Conservation (phyloP, 169 alveolate species). For the Cryptosporidium canis region DNA sequence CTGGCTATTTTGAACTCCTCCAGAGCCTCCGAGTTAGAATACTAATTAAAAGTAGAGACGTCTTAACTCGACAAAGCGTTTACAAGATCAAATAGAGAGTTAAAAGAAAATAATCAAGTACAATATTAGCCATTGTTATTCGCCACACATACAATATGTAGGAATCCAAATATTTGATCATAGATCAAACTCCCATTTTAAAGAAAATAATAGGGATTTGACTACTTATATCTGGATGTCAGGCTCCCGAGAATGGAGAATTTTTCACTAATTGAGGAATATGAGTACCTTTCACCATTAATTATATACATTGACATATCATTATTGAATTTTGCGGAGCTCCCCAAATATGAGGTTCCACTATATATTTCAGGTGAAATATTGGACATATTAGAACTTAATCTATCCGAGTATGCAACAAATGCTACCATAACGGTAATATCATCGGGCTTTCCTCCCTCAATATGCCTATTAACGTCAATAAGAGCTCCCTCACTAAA, state of each 20-base stretch:
- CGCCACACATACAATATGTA: too few species aligned
- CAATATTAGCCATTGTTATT: too few species aligned
- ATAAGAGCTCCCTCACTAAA: conserved; percentile 76
- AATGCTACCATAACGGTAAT: conserved; percentile 79
- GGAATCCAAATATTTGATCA: too few species aligned
- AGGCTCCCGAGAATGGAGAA: conserved; percentile 44
- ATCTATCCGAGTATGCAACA: conserved; percentile 50
- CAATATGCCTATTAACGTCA: conserved; percentile 75
- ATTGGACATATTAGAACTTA: conserved; percentile 7
- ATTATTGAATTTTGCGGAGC: conserved; percentile 66
- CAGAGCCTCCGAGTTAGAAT: too few species aligned
- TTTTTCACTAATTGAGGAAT: conserved; percentile 50
- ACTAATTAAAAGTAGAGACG: too few species aligned
- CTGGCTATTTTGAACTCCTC: neutral
- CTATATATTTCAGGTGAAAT: conserved; percentile 59
- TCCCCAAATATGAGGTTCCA: conserved; percentile 50
- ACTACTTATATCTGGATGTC: conserved; percentile 2
- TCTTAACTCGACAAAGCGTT: too few species aligned
- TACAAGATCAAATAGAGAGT: too few species aligned
- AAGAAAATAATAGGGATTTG: neutral
- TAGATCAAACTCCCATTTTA: too few species aligned
- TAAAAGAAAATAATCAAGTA: too few species aligned
- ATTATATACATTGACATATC: conserved; percentile 51
- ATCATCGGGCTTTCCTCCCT: conserved; percentile 83
- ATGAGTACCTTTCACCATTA: conserved; percentile 64